Percentiles rank a stretch among this genome's conserved stretches.
These are phyloP conservation scores for Eucalyptus camaldulensis DNA, from an alignment of 345 rosid genomes.

Conservation along the genomic window DNA sequence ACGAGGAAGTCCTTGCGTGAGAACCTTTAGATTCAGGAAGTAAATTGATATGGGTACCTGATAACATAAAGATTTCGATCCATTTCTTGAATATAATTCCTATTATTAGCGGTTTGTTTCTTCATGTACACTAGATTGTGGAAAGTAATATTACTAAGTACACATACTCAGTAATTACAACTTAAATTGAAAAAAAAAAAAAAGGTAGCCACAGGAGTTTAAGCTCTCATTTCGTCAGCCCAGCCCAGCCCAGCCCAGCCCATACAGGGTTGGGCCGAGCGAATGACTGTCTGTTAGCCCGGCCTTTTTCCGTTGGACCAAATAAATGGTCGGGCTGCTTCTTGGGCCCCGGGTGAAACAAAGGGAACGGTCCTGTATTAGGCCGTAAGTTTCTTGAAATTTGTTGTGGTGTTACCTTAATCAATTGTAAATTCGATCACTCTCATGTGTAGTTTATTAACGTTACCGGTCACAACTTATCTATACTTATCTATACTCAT, in stretches of 20 bases:
- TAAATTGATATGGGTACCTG: background rate
- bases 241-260: background rate
- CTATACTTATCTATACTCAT: too few relatives aligned
- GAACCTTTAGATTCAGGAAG: background rate
- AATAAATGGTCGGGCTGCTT: background rate
- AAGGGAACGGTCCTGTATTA: background rate
- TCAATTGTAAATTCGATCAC: background rate
- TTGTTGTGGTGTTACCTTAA: background rate
- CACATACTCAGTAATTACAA: background rate
- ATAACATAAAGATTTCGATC: background rate
- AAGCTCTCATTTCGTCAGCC: background rate
- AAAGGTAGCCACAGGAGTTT: background rate
- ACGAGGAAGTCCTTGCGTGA: rapidly evolving
- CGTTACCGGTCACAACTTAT: background rate
- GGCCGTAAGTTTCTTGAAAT: background rate
- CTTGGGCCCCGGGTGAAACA: background rate
- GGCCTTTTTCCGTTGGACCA: background rate
- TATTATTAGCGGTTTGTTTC: background rate
- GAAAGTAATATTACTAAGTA: background rate
- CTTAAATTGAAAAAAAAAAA: background rate
- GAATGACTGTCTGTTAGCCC: background rate
- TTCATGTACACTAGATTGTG: background rate
- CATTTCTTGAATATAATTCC: background rate
- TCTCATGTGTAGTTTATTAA: background rate
- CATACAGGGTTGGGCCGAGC: background rate